Percentiles rank a stretch among this genome's conserved stretches.
phyloP scores from a whole-genome alignment of 129 eudicot species.

The Flaveria linearis region DNA sequence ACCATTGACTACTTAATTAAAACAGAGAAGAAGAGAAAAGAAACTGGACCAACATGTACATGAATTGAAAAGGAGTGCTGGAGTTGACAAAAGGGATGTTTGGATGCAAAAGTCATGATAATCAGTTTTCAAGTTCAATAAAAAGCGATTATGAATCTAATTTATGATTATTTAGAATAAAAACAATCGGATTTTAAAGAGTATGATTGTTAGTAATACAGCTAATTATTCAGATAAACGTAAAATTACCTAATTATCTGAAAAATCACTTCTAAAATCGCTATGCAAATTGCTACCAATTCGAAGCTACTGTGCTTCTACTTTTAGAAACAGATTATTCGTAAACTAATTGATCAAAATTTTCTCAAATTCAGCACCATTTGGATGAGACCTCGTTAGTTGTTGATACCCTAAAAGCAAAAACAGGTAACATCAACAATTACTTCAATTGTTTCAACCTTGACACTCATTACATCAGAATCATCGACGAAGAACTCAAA shows the following conservation, averaged over 20 bases:
- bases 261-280: background rate
- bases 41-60: background rate
- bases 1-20: background rate
- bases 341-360: background rate
- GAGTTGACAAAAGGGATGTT: background rate
- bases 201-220: background rate
- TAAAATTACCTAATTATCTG: background rate
- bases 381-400: background rate
- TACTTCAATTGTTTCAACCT: background rate
- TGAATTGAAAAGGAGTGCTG: background rate
- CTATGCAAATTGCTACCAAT: background rate
- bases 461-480: background rate
- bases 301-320: background rate
- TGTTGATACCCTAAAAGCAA: background rate
- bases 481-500: background rate
- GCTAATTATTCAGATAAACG: background rate
- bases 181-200: background rate
- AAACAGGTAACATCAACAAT: background rate
- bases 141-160: background rate
- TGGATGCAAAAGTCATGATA: background rate
- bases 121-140: background rate
- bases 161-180: background rate
- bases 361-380: slow-evolving; percentile 10
- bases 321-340: background rate
- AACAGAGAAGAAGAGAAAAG: background rate